A percentile compares a stretch with the other conserved stretches of the same genome.
Conservation (phyloP, 768 basidiomycete genomes). For the Lactarius trivialis region DNA sequence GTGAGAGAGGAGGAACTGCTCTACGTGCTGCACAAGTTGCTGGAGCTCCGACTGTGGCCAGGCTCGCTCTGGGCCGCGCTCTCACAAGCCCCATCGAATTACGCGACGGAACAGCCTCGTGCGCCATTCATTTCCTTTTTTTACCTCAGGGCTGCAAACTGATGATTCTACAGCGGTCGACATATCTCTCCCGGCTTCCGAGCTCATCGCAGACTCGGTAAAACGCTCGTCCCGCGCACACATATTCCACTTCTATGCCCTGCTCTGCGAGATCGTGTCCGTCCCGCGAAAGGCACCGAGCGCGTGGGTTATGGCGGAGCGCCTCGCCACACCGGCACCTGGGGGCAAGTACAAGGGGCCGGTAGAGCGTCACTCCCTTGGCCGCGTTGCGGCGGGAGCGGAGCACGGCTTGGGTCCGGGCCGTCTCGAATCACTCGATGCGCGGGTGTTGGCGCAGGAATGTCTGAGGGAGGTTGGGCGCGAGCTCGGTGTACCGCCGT, state of each 20-base stretch:
- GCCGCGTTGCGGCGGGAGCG: not conserved
- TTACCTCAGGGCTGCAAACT: not conserved
- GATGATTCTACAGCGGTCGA: slow-evolving; percentile 33
- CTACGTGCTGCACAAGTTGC: slow-evolving; percentile 75
- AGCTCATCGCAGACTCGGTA: slow-evolving; percentile 62
- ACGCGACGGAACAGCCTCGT: slow-evolving; percentile 55
- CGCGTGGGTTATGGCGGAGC: slow-evolving; percentile 47
- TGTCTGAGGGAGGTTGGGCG: slow-evolving; percentile 65
- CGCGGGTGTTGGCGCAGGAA: slow-evolving; percentile 55
- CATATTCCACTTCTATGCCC: slow-evolving; percentile 80
- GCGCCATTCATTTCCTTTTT: slow-evolving; percentile 22
- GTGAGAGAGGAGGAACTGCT: slow-evolving; percentile 84
- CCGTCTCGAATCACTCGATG: slow-evolving; percentile 48
- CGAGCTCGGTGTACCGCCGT: slow-evolving; percentile 56
- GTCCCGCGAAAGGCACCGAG: slow-evolving; percentile 61
- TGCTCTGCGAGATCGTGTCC: slow-evolving; percentile 74
- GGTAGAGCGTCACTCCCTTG: not conserved
- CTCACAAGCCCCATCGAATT: slow-evolving; percentile 55
- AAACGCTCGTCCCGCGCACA: slow-evolving; percentile 75
- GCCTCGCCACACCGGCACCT: slow-evolving; percentile 8
- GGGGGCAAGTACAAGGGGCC: not conserved
- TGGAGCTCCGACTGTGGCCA: slow-evolving; percentile 62
- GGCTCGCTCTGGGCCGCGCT: slow-evolving; percentile 73
- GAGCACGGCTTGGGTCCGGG: not conserved
- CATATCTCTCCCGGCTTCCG: slow-evolving; percentile 40